A percentile compares a stretch with the other conserved stretches of the same genome.
phyloP scores from a whole-genome alignment of 2,329 filamentous ascomycete genomes.

The Penicillium decumbens region DNA sequence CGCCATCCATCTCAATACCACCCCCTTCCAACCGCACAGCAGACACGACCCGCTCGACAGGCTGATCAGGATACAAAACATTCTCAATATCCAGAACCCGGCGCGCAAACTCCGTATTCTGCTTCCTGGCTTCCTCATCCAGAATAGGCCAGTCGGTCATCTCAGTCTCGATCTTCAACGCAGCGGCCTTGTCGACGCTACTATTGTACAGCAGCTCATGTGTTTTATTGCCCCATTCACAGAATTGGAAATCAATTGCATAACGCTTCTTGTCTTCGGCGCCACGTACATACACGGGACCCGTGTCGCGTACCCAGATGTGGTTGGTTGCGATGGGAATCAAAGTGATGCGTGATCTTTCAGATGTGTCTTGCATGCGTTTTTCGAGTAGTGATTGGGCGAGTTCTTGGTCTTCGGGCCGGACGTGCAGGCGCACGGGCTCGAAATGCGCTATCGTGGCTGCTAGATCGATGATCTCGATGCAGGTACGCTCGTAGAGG shows the following conservation, averaged over 20 bases:
- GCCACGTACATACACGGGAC: conserved; percentile 25
- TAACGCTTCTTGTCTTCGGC: conserved; percentile 12
- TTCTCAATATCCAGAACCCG: conserved; percentile 18
- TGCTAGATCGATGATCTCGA: conserved; percentile 27
- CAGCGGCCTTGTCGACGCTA: conserved; percentile 7
- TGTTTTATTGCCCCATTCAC: conserved; percentile 23
- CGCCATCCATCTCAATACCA: conserved; percentile 33
- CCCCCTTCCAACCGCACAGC: conserved; percentile 29
- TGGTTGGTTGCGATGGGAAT: conserved; percentile 22
- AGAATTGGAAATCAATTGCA: conserved; percentile 23
- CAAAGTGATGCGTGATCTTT: conserved; percentile 17
- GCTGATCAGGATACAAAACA: neutral
- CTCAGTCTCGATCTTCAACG: neutral
- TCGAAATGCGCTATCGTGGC: conserved; percentile 30
- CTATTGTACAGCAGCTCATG: conserved; percentile 15
- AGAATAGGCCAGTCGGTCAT: conserved; percentile 19
- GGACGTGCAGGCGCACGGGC: conserved; percentile 28
- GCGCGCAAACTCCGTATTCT: conserved; percentile 19
- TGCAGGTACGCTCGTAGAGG: conserved; percentile 19
- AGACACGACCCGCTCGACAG: conserved; percentile 16
- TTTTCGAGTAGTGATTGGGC: conserved; percentile 13
- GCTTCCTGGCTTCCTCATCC: conserved; percentile 3
- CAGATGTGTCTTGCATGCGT: neutral
- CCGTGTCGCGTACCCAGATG: conserved; percentile 31
- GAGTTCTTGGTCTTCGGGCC: conserved; percentile 20